phyloP scores from a whole-genome alignment of 257 asterid genomes.

The Ilex asprella region DNA sequence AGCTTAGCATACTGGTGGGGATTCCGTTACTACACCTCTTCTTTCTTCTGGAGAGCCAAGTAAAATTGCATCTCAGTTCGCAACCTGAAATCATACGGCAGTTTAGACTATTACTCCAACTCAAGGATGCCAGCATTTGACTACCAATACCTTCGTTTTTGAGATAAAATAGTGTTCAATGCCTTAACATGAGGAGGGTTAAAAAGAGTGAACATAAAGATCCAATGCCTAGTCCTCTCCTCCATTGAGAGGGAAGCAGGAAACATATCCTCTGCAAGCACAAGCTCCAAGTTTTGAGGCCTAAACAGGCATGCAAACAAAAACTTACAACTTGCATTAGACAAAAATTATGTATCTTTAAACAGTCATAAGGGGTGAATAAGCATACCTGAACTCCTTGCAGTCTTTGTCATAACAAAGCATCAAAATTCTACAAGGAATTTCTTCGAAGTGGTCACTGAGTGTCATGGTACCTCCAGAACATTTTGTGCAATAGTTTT shows the following conservation, averaged over 20 bases:
- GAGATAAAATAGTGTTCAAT: constrained; percentile 57
- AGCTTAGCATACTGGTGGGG: background rate
- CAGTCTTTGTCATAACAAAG: constrained; percentile 77
- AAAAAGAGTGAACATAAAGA: constrained; percentile 54
- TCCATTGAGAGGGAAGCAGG: constrained; percentile 64
- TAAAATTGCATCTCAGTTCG: constrained; percentile 51
- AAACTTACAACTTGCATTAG: background rate
- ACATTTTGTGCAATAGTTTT: constrained; percentile 60
- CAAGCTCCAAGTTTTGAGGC: constrained; percentile 74
- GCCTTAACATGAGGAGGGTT: constrained; percentile 64
- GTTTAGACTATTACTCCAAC: background rate
- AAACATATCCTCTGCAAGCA: constrained; percentile 60
- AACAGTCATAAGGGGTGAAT: constrained; percentile 8
- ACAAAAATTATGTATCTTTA: background rate
- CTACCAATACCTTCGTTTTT: constrained; percentile 59
- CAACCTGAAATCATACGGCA: constrained; percentile 39
- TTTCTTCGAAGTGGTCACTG: constrained; percentile 57
- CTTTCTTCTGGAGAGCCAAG: constrained; percentile 38
- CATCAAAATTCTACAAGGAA: constrained; percentile 79
- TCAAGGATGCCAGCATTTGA: constrained; percentile 16
- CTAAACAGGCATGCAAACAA: constrained; percentile 31
- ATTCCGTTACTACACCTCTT: constrained; percentile 37
- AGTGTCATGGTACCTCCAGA: constrained; percentile 27
- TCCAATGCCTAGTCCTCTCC: constrained; percentile 72
- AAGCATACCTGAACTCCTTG: constrained; percentile 68